Evolutionary conservation across 2,329 filamentous ascomycete species (phyloP), one percentile per base, ranked within the genome.

Genomic region (Chrysosporium keratinophilum): DNA sequence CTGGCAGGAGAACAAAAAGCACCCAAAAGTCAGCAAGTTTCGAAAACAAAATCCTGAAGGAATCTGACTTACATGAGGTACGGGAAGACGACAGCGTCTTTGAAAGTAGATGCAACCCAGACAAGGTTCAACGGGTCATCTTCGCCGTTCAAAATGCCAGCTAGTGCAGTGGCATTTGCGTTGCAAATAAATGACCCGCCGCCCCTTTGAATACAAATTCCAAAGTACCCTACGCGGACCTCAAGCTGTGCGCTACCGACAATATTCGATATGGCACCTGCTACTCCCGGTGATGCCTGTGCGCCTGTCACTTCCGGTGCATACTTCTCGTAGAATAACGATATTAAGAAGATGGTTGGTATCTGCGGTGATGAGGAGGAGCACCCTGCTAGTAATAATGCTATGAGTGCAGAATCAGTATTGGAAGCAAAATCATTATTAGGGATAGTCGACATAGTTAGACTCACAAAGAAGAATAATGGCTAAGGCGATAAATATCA

Each of bases 81-180:
- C 9, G 93, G 93, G 68, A 98, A 98, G 43, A 98, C 91, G 68
- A 98, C 93, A 73, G 90, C 91, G 70, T 97, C 89, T 71, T 97
- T 97, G 75, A 98, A 98, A 61, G 95, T 95, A 62, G 85, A 84
- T 20, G 93, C 91, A 53, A 98, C 81, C 93, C 91, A 98, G 64
- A 98, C 90, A 64, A 98, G 75, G 70, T 98, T 98, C 65, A 98
- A 77, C 39, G 93, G 93, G 73, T 98, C 93, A 71, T 96, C 87
- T 65, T 96, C 89, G 41, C 95, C 82, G 17, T 81, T 84, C 42
- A 97, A 81, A 71, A 95, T 85, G 69, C 93, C 86, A 37, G 93
- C 91, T 46, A 98, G 78, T 2, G 89, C 84, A 2, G 91, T 96
- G 17, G 93, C 93, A 71, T 98, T 98, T 77, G 95, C 94, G 69